A percentile compares a stretch with the other conserved stretches of the same genome.
phyloP scores from a whole-genome alignment of 108 stramenopile genomes.

The Fragilaria radians region DNA sequence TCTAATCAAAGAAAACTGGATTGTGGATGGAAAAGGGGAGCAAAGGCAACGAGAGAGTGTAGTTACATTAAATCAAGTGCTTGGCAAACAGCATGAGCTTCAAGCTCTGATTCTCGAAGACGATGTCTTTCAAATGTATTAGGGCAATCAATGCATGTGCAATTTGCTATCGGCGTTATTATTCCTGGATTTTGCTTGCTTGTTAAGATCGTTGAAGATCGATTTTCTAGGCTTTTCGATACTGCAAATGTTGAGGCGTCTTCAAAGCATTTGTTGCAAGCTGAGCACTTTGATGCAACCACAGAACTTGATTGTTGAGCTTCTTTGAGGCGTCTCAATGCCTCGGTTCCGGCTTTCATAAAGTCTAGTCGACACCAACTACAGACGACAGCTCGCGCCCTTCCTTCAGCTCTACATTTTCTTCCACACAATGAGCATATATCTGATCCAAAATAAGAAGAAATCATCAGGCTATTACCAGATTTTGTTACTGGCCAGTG shows the following conservation, averaged over 20 bases:
- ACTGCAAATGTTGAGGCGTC: constrained; percentile 54
- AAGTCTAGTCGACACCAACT: constrained; percentile 38
- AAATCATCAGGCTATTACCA: constrained; percentile 62
- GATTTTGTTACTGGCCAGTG: constrained; percentile 73
- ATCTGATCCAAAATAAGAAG: constrained; percentile 75
- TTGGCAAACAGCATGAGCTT: constrained; percentile 45
- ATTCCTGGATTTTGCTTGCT: constrained; percentile 15
- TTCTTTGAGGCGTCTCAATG: constrained; percentile 41
- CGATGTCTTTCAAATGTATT: constrained; percentile 66
- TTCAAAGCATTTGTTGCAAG: constrained; percentile 72
- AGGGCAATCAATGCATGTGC: constrained; percentile 84
- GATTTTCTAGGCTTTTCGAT: constrained; percentile 5
- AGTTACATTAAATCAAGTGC: constrained; percentile 19
- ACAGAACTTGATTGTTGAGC: constrained; percentile 37
- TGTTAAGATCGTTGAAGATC: constrained; percentile 6
- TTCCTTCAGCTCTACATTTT: constrained; percentile 63
- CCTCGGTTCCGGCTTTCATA: constrained; percentile 30
- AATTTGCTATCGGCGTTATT: constrained; percentile 66
- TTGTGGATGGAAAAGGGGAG: no score
- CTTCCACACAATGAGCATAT: constrained; percentile 62
- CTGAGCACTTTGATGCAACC: constrained; percentile 53
- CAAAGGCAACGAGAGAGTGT: no score
- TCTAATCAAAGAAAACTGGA: no score
- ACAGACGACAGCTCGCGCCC: constrained; percentile 62
- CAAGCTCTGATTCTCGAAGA: constrained; percentile 60